These are phyloP conservation scores for Amanita pallidorosea DNA, from an alignment of 768 basidiomycete species.

Conservation along the genomic window DNA sequence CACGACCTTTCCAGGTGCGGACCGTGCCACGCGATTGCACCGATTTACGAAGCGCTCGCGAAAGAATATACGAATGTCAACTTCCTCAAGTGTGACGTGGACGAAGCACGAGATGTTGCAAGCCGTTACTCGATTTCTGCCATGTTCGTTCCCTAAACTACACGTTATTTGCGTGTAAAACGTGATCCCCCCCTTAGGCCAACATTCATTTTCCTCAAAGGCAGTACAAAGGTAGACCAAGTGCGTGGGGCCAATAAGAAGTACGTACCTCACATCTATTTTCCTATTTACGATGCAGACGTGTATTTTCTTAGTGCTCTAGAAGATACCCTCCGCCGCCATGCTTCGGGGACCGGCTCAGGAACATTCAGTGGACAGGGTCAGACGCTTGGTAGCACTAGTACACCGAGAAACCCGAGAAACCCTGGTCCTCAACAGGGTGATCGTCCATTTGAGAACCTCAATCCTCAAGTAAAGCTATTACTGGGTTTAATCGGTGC, in stretches of 20 bases:
- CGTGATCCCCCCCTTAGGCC: conserved; percentile 40
- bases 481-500: conserved; percentile 49
- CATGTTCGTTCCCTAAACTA: conserved; percentile 38
- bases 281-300: not conserved
- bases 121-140: conserved; percentile 51
- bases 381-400: conserved; percentile 53
- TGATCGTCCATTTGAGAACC: conserved; percentile 14
- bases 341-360: conserved; percentile 27
- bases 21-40: conserved; percentile 78
- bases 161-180: not conserved
- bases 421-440: conserved; percentile 12
- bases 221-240: conserved; percentile 53
- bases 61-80: conserved; percentile 61
- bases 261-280: conserved; percentile 27
- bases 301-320: conserved; percentile 35
- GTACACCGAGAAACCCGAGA: too few relatives aligned
- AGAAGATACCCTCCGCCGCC: conserved; percentile 44
- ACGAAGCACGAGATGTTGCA: conserved; percentile 61
- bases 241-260: conserved; percentile 60
- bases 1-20: conserved; percentile 52
- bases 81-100: conserved; percentile 80
- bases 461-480: conserved; percentile 61
- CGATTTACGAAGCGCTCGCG: conserved; percentile 58
- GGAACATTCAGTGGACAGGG: conserved; percentile 62
- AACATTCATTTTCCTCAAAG: conserved; percentile 72